Conservation (phyloP, 192 early-diverging fungal genomes). For the Phycomyces nitens region DNA sequence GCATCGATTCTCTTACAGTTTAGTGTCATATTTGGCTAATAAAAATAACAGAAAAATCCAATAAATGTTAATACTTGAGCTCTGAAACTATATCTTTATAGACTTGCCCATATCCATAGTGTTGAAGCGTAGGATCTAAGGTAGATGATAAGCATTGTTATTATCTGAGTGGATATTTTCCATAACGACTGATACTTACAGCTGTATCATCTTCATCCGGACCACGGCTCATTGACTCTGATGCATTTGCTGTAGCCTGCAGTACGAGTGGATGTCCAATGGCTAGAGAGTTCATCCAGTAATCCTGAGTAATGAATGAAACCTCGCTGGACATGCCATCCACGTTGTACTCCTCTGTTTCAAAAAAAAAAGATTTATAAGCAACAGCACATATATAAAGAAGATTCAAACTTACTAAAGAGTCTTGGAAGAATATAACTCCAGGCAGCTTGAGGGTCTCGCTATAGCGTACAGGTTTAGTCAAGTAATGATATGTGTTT, state of each 20-base stretch:
- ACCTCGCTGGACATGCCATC: slow-evolving; percentile 23
- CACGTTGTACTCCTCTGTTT: slow-evolving; percentile 23
- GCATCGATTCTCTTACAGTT: slow-evolving; percentile 8
- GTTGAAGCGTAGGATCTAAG: slow-evolving; percentile 16
- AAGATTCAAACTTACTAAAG: slow-evolving; percentile 12
- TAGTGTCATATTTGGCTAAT: slow-evolving; percentile 20
- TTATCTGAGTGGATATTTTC: too few relatives aligned
- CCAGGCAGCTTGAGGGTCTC: slow-evolving; percentile 22
- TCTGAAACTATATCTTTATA: background rate
- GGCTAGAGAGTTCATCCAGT: slow-evolving; percentile 22
- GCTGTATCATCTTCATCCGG: slow-evolving; percentile 5
- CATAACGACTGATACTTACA: background rate
- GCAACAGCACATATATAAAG: background rate
- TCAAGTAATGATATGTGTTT: too few relatives aligned
- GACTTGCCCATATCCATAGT: slow-evolving; percentile 22
- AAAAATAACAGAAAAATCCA: background rate
- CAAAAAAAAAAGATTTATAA: background rate
- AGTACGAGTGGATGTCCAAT: slow-evolving; percentile 22
- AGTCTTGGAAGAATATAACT: slow-evolving; percentile 24
- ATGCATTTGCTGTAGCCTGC: background rate
- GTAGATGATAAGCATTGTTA: background rate
- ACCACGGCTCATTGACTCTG: background rate
- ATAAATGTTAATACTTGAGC: background rate
- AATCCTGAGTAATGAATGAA: slow-evolving; percentile 17
- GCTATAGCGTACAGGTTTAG: too few relatives aligned